phyloP scores from a whole-genome alignment of 495 filamentous ascomycete species.

The Xylaria scruposa region DNA sequence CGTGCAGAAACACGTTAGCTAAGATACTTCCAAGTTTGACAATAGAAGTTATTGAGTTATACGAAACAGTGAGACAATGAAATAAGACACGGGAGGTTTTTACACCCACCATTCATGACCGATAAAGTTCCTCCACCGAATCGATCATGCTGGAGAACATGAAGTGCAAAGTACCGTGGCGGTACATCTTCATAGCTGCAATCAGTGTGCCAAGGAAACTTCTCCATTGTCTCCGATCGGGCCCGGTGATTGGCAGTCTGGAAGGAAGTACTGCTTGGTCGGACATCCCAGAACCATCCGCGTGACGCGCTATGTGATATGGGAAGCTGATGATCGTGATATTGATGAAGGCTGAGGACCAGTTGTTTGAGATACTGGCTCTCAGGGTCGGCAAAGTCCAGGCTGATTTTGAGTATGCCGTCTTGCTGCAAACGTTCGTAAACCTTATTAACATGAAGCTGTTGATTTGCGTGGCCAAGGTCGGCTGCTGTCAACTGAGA shows the following conservation, averaged over 20 bases:
- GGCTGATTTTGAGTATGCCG: slow-evolving; percentile 40
- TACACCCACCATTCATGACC: slow-evolving; percentile 32
- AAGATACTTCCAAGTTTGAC: background rate
- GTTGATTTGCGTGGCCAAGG: background rate
- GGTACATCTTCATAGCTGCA: slow-evolving; percentile 32
- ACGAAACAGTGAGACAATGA: background rate
- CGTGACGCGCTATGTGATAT: slow-evolving; percentile 45
- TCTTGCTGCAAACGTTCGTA: background rate
- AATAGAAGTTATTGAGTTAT: background rate
- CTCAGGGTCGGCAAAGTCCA: slow-evolving; percentile 36
- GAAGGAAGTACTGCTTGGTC: slow-evolving; percentile 26
- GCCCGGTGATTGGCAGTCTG: slow-evolving; percentile 30
- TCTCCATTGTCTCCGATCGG: slow-evolving; percentile 31
- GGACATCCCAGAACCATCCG: slow-evolving; percentile 51
- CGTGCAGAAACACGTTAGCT: slow-evolving; percentile 45
- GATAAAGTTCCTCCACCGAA: slow-evolving; percentile 49
- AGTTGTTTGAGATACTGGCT: slow-evolving; percentile 42
- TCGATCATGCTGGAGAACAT: slow-evolving; percentile 47
- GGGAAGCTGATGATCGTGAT: slow-evolving; percentile 43
- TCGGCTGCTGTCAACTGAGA: background rate
- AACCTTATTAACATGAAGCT: background rate
- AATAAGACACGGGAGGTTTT: background rate
- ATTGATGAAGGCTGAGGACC: slow-evolving; percentile 37
- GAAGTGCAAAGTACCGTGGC: slow-evolving; percentile 38
- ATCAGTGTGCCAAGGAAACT: slow-evolving; percentile 34